These are phyloP conservation scores for Metschnikowia santaceciliae DNA, from an alignment of 805 yeast genomes.

Conservation along the genomic window DNA sequence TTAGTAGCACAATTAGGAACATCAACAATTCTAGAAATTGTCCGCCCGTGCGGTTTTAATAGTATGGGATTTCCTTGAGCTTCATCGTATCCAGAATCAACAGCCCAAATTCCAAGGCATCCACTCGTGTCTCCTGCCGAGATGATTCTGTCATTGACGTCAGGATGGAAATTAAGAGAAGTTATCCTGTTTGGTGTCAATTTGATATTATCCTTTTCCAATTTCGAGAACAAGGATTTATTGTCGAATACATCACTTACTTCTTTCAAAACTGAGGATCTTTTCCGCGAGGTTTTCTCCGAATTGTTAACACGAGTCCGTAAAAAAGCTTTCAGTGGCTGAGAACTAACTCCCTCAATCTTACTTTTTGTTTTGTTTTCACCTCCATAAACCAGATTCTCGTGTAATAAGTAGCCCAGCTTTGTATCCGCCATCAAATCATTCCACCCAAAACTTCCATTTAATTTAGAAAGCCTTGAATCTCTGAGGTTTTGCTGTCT, in stretches of 20 bases:
- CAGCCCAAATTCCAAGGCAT: conserved; percentile 83
- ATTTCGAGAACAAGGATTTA: conserved; percentile 49
- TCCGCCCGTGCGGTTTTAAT: conserved; percentile 71
- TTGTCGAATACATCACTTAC: conserved; percentile 53
- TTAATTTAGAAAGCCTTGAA: conserved; percentile 53
- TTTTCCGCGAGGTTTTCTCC: background rate
- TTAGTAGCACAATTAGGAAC: conserved; percentile 48
- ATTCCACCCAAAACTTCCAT: conserved; percentile 60
- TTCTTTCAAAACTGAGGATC: conserved; percentile 27
- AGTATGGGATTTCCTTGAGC: conserved; percentile 53
- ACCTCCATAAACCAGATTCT: conserved; percentile 13
- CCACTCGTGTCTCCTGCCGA: conserved; percentile 92
- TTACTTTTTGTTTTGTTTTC: background rate
- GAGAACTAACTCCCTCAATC: background rate
- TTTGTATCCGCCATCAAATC: conserved; percentile 49
- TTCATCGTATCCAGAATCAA: conserved; percentile 41
- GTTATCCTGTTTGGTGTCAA: conserved; percentile 72
- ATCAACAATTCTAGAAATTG: conserved; percentile 61
- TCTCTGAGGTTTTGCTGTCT: conserved; percentile 9
- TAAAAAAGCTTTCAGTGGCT: background rate
- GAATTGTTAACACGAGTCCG: background rate
- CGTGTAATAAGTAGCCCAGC: conserved; percentile 34
- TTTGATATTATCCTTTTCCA: conserved; percentile 67
- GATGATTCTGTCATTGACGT: conserved; percentile 54
- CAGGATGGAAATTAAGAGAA: conserved; percentile 73